Conservation (phyloP, 257 asterid genomes). For the Solanum pimpinellifolium region DNA sequence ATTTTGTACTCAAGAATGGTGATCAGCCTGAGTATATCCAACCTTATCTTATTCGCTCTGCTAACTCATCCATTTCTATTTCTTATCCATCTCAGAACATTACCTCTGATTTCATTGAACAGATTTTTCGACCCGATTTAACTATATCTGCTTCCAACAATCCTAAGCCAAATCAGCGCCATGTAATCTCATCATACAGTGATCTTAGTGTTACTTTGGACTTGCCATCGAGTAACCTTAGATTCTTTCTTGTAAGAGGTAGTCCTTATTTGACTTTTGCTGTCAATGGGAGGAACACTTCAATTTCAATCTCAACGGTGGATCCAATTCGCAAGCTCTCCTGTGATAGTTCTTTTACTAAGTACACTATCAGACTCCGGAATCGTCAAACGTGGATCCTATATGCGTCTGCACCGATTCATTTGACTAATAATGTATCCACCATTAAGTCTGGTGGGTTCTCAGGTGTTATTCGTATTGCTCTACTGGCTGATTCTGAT, state of each 20-base stretch:
- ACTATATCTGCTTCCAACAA: slow-evolving; percentile 37
- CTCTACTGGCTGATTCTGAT: slow-evolving; percentile 44
- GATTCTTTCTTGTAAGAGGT: slow-evolving; percentile 78
- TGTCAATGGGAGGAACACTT: slow-evolving; percentile 14
- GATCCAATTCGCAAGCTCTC: slow-evolving; percentile 50
- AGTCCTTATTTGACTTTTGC: slow-evolving; percentile 74
- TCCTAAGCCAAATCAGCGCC: slow-evolving; percentile 29
- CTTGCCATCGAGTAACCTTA: slow-evolving; percentile 54
- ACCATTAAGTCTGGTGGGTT: slow-evolving; percentile 38
- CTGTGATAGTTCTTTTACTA: slow-evolving; percentile 40
- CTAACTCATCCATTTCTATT: slow-evolving; percentile 44
- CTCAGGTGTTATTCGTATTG: slow-evolving; percentile 62
- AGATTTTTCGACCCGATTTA: slow-evolving; percentile 54
- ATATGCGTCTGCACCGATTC: slow-evolving; percentile 59
- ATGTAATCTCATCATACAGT: slow-evolving; percentile 54
- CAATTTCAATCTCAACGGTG: slow-evolving; percentile 56
- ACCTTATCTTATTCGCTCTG: slow-evolving; percentile 65
- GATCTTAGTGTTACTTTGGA: slow-evolving; percentile 74
- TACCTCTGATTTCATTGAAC: slow-evolving; percentile 44
- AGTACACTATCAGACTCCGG: slow-evolving; percentile 55
- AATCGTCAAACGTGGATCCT: slow-evolving; percentile 79
- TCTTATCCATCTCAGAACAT: slow-evolving; percentile 53
- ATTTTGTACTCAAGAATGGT: slow-evolving; percentile 67
- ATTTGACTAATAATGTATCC: slow-evolving; percentile 30
- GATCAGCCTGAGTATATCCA: slow-evolving; percentile 86